Evolutionary conservation across 345 rosid genomes (phyloP), one percentile per base, ranked within the genome.

Genomic region (Gossypium raimondii): DNA sequence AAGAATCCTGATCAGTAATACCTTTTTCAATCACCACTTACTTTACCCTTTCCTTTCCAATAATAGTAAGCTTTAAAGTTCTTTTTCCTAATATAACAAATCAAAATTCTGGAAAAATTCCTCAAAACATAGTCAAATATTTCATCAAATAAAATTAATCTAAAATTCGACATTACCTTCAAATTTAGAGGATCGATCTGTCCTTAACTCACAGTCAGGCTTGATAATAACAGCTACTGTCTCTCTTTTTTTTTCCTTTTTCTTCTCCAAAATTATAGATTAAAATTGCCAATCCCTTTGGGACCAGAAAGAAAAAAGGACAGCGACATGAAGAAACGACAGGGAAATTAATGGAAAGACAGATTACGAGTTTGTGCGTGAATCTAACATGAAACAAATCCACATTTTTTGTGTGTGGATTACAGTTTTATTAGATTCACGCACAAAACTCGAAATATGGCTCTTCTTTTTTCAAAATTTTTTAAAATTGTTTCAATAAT

Each of bases 361-460:
- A 63, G 51, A 80, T 81, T 72, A 57, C 85, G 43, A 64, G 87
- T 79, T 84, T 79, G 85, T 79, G 78, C 78, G 81, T 63, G 85
- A 81, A 84, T 84, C 81, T 81, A 82, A 81, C 58, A 73, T 55
- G 22, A 16, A 29, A 20, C 27, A 52, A 70, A 51, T 29, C 14
- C 47, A 58, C 29, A 17, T 2, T 55, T 43, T 41, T 13, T 55
- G 17, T 10, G 44, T 41, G 10, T 34, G 71, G 8, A 16, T 10
- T 2, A 29, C 47, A 34, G 72, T 14, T 52, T 29, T 60, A 50
- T 81, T 84, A 84, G 82, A 84, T 79, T 84, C 85, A 76, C 82
- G 83, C 85, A 82, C 83, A 84, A 82, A 34, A 78, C 87, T 70
- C 75, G 85, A 70, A 77, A 84, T 74, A 12, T 70, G 80, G 29